These are phyloP conservation scores for Ustilago curta DNA, from an alignment of 1,284 basidiomycete genomes.

Conservation along the genomic window DNA sequence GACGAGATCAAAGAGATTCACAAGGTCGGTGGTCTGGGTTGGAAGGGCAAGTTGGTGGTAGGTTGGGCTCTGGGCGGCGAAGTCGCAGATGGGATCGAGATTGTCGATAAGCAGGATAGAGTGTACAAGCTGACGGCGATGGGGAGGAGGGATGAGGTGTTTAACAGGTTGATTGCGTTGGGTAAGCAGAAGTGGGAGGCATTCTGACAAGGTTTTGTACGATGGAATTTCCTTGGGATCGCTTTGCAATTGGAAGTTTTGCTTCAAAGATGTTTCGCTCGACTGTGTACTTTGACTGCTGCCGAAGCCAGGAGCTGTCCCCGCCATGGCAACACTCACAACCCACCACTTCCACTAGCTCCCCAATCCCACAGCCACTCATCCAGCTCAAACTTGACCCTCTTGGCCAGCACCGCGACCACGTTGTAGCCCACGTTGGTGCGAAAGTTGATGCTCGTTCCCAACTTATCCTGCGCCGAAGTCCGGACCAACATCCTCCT, in stretches of 20 bases:
- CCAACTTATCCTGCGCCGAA: constrained; percentile 39
- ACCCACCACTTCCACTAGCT: constrained; percentile 19
- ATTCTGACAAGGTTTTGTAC: constrained; percentile 17
- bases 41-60: constrained; percentile 67
- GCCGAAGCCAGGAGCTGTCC: too few relatives aligned
- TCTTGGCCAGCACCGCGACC: constrained; percentile 34
- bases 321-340: constrained; percentile 6
- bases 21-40: constrained; percentile 68
- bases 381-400: constrained; percentile 51
- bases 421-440: constrained; percentile 49
- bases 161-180: constrained; percentile 64
- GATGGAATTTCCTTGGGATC: neutral
- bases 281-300: neutral
- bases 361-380: constrained; percentile 60
- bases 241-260: too few relatives aligned
- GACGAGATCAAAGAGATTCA: constrained; percentile 65
- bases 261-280: neutral
- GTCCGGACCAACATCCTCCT: constrained; percentile 50
- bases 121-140: constrained; percentile 66
- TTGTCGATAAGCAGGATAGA: constrained; percentile 55
- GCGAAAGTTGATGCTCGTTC: constrained; percentile 45
- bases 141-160: constrained; percentile 68
- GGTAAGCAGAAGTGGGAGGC: constrained; percentile 56
- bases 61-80: constrained; percentile 59
- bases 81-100: constrained; percentile 58